Evolutionary conservation across 495 filamentous ascomycete genomes (phyloP).

Genomic region (Penicillium cinerascens): DNA sequence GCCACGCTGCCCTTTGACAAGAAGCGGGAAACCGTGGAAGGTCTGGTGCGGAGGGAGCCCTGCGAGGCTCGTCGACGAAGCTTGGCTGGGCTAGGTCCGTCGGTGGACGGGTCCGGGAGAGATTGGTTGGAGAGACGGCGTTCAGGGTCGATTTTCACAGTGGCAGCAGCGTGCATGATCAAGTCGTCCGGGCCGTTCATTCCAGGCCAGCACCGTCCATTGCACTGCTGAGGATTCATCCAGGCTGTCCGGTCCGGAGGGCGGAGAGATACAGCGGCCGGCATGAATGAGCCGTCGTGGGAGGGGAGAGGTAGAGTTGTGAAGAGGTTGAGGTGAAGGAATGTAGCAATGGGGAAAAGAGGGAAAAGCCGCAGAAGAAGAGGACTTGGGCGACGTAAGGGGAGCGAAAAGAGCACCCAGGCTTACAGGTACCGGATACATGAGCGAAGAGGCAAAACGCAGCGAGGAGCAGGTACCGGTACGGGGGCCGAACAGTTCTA

Average conservation of each 20-base stretch:
- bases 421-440: constrained; percentile 19
- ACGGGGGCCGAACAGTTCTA: constrained; percentile 8
- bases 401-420: constrained; percentile 9
- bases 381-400: constrained; percentile 8
- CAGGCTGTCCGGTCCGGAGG: constrained; percentile 23
- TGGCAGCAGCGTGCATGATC: constrained; percentile 29
- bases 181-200: constrained; percentile 24
- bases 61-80: constrained; percentile 40
- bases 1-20: constrained; percentile 38
- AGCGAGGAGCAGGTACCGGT: constrained; percentile 13
- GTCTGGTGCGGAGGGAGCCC: constrained; percentile 38
- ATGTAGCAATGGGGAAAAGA: background rate
- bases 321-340: background rate
- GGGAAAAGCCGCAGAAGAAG: constrained; percentile 5
- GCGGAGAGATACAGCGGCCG: constrained; percentile 13
- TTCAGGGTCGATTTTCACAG: constrained; percentile 18
- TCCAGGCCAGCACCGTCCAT: constrained; percentile 36
- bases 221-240: constrained; percentile 36
- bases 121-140: constrained; percentile 17
- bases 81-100: constrained; percentile 25
- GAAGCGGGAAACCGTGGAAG: constrained; percentile 40
- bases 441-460: background rate
- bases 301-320: background rate
- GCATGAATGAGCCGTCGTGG: constrained; percentile 5
- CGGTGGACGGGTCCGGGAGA: constrained; percentile 9